A percentile compares a stretch with the other conserved stretches of the same genome.
Conservation (phyloP, 441 rosid genomes). For the Erysimum cheiri region DNA sequence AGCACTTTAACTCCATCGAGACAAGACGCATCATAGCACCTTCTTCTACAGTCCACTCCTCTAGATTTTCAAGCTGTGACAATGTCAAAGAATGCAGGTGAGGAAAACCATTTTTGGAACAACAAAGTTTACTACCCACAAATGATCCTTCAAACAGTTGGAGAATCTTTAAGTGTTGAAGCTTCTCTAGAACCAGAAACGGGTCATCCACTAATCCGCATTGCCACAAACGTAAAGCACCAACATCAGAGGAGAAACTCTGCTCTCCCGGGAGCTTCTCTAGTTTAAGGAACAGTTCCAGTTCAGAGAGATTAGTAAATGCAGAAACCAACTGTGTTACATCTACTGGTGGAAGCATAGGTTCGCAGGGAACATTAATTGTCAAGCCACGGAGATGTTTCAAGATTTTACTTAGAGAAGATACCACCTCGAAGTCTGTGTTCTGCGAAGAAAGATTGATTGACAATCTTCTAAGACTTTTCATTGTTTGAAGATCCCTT, state of each 20-base stretch:
- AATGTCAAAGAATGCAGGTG: constrained; percentile 36
- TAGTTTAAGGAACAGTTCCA: constrained; percentile 32
- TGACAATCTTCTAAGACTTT: constrained; percentile 25
- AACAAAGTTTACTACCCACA: constrained; percentile 29
- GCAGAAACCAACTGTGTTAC: constrained; percentile 34
- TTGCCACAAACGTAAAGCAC: constrained; percentile 37
- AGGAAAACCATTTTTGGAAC: constrained; percentile 38
- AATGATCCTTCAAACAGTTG: constrained; percentile 32
- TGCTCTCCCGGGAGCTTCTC: constrained; percentile 35
- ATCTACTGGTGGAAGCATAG: constrained; percentile 39
- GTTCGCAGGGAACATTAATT: constrained; percentile 18
- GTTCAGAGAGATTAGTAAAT: constrained; percentile 33
- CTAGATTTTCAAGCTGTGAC: constrained; percentile 31
- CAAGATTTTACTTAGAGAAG: constrained; percentile 32
- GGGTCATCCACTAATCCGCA: constrained; percentile 39
- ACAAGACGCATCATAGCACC: constrained; percentile 52
- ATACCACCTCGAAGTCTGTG: constrained; percentile 28
- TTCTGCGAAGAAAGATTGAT: constrained; percentile 25
- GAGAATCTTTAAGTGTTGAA: constrained; percentile 35
- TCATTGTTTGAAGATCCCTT: constrained; percentile 29
- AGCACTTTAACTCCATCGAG: constrained; percentile 37
- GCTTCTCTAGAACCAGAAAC: constrained; percentile 41
- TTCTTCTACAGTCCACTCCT: constrained; percentile 50
- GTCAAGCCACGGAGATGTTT: constrained; percentile 39
- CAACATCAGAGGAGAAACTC: constrained; percentile 34